A percentile compares a stretch with the other conserved stretches of the same genome.
phyloP scores from a whole-genome alignment of 2,329 filamentous ascomycete genomes.

The Clarireedia paspali region DNA sequence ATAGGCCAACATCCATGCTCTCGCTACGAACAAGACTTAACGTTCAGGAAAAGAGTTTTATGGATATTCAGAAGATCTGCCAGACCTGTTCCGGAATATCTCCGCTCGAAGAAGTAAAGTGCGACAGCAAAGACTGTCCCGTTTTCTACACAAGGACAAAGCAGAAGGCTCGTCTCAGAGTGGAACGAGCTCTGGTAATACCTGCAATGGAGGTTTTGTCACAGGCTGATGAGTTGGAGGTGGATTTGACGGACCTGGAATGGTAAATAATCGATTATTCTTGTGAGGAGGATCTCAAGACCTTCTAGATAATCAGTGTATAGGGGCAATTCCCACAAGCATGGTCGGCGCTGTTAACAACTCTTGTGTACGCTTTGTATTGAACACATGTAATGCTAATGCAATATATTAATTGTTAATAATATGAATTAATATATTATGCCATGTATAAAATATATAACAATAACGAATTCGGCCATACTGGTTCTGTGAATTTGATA shows the following conservation, averaged over 20 bases:
- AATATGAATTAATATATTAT: too few relatives aligned
- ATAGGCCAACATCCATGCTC: conserved; percentile 54
- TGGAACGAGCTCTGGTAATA: conserved; percentile 32
- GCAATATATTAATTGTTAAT: too few relatives aligned
- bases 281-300: neutral
- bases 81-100: conserved; percentile 69
- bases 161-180: conserved; percentile 42
- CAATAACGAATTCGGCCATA: too few relatives aligned
- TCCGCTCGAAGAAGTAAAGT: conserved; percentile 69
- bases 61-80: conserved; percentile 64
- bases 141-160: conserved; percentile 77
- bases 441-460: too few relatives aligned
- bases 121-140: conserved; percentile 86
- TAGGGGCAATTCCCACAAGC: too few relatives aligned
- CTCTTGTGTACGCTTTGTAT: too few relatives aligned
- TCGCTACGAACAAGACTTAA: conserved; percentile 55
- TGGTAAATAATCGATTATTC: conserved; percentile 17
- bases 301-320: too few relatives aligned
- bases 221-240: conserved; percentile 12
- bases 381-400: too few relatives aligned
- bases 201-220: conserved; percentile 36
- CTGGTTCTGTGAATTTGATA: too few relatives aligned
- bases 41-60: conserved; percentile 53
- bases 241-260: conserved; percentile 19
- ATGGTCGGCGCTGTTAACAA: too few relatives aligned